phyloP scores from a whole-genome alignment of 495 filamentous ascomycete genomes.

The Hyaloscypha bicolor region DNA sequence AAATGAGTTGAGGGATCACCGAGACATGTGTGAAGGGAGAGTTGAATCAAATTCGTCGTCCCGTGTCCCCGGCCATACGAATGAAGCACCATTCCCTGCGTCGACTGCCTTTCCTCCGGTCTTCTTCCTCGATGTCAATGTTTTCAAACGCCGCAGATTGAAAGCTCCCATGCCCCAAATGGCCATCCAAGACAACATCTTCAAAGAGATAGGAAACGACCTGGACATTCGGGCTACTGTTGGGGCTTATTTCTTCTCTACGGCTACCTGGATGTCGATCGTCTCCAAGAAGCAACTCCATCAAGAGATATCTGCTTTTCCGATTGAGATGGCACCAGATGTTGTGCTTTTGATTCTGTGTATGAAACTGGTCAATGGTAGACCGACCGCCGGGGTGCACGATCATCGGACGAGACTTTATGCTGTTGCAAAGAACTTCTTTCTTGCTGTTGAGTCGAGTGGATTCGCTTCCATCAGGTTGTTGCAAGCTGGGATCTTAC shows the following conservation, averaged over 20 bases:
- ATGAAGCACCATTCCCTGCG: neutral
- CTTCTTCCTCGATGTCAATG: conserved; percentile 8
- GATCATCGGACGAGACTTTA: neutral
- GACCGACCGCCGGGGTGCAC: neutral
- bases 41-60: neutral
- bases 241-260: conserved; percentile 1
- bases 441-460: neutral
- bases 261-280: neutral
- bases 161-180: conserved; percentile 2
- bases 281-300: conserved; percentile 1
- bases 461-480: neutral
- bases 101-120: neutral
- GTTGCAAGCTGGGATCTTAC: neutral
- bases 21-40: neutral
- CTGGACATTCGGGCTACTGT: neutral
- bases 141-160: neutral
- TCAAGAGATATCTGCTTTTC: conserved; percentile 5
- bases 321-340: conserved; percentile 6
- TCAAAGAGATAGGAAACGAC: conserved; percentile 1
- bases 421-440: conserved; percentile 8
- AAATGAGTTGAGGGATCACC: neutral
- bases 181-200: conserved; percentile 6
- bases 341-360: neutral
- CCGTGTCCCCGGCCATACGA: neutral
- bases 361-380: neutral